Percentiles rank a stretch among this genome's conserved stretches.
Conservation (phyloP, 371 early-diverging fungal species). For the Circinella minor region DNA sequence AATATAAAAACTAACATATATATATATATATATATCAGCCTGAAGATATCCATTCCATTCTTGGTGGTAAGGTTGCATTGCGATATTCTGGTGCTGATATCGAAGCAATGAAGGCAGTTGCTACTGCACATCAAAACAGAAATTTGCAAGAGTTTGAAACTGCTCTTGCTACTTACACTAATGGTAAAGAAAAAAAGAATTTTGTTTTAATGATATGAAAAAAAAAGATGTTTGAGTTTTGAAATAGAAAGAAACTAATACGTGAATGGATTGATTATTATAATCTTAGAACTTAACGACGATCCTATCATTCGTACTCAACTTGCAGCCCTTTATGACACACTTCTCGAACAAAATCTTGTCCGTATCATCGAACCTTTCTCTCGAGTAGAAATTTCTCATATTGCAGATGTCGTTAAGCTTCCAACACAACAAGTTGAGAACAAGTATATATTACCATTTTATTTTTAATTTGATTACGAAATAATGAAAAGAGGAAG, state of each 20-base stretch:
- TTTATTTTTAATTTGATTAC: not conserved
- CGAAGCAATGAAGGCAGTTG: constrained; percentile 94
- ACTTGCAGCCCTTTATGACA: constrained; percentile 92
- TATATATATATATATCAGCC: constrained; percentile 53
- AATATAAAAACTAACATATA: not conserved
- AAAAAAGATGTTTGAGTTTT: no score
- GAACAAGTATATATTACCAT: constrained; percentile 62
- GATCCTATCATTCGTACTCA: constrained; percentile 94
- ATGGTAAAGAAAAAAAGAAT: constrained; percentile 51
- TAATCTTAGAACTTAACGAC: constrained; percentile 73
- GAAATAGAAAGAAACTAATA: no score
- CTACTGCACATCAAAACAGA: constrained; percentile 92
- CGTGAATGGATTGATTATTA: not conserved
- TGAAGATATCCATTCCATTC: constrained; percentile 86
- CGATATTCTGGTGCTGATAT: constrained; percentile 80
- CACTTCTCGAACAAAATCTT: constrained; percentile 96
- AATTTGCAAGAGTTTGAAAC: constrained; percentile 93
- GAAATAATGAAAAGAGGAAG: not conserved
- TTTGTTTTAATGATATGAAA: not conserved
- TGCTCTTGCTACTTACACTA: constrained; percentile 82
- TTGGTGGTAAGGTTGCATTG: constrained; percentile 83
- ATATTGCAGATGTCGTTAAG: constrained; percentile 93
- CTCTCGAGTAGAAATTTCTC: constrained; percentile 94
- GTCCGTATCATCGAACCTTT: constrained; percentile 98
- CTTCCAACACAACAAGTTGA: constrained; percentile 93